Base-by-base conservation (phyloP, 768 basidiomycete genomes). In the Termitomyces sp. region DNA sequence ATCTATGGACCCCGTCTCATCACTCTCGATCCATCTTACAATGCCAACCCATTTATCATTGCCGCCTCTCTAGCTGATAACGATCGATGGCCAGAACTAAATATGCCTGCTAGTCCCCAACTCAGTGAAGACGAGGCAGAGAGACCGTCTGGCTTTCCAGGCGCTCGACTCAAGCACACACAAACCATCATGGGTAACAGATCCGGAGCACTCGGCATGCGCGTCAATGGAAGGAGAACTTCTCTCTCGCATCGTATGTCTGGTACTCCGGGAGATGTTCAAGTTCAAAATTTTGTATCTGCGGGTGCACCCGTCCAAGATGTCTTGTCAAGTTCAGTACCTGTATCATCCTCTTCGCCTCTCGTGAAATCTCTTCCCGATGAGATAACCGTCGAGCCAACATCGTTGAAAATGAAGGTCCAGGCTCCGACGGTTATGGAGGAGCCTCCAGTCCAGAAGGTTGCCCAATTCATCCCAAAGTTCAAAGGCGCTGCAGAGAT, bases 401-500 rank as follows among this genome's bases (percentile, higher is more conserved):
- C 60, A 0, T 71, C 73, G 15, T 70, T 73, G 5, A 70, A 70
- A 38, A 73, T 78, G 1, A 65, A 75, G 47, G 65, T 77, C 8
- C 75, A 78, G 43, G 70, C 67, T 51, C 70, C 76, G 7, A 72
- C 74, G 1, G 68, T 68, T 10, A 65, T 68, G 3, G 77, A 74
- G 46, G 77, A 78, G 50, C 69, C 67, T 0, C 80, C 76, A 19
- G 78, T 77, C 3, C 61, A 76, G 12, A 84, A 81, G 57, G 78
- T 71, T 12, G 70, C 78, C 5, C 82, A 78, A 51, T 91, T 90
- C 61, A 74, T 88, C 24, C 90, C 90, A 17, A 85, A 81, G 49
- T 92, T 93, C 72, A 88, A 84, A 60, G 85, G 88, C 8, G 86
- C 87, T 0, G 90, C 82, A n/a, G 89, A 93, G 66, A 92, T 92